These are phyloP conservation scores for Pseudogymnoascus sp. DNA, from an alignment of 2,329 filamentous ascomycete genomes.

Conservation along the genomic window DNA sequence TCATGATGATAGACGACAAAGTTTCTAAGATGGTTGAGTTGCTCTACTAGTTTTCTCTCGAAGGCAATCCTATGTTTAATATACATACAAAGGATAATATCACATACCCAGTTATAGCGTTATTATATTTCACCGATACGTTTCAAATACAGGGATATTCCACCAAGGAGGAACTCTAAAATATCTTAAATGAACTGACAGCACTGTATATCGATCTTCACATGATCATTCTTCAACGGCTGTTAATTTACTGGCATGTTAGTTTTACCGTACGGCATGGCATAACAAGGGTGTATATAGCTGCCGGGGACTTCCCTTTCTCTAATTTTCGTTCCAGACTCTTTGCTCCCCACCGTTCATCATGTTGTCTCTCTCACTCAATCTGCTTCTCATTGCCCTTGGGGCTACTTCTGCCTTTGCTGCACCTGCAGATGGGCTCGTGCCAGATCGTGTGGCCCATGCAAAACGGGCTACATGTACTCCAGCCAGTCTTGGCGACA, in stretches of 20 bases:
- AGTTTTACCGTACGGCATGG: neutral
- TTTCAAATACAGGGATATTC: neutral
- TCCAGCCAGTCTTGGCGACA: conserved; percentile 14
- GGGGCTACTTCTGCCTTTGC: neutral
- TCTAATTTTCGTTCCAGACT: neutral
- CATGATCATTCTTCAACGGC: neutral
- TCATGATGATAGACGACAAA: neutral
- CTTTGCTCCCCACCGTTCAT: neutral
- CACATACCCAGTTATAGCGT: neutral
- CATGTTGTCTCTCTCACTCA: neutral
- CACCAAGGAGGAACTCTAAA: conserved; percentile 1
- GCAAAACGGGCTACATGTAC: conserved; percentile 21
- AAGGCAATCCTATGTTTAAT: neutral
- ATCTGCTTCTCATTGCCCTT: neutral
- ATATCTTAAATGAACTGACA: neutral
- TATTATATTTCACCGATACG: neutral
- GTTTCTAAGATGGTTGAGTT: neutral
- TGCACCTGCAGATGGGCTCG: neutral
- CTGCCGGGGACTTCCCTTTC: neutral
- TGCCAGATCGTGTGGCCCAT: conserved; percentile 2
- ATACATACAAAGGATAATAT: neutral
- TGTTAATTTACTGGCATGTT: neutral
- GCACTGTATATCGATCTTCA: neutral
- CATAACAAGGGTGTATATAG: neutral
- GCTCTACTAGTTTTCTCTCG: neutral